phyloP scores from a whole-genome alignment of 306 rosid species.

The Gynostemma pentaphyllum region DNA sequence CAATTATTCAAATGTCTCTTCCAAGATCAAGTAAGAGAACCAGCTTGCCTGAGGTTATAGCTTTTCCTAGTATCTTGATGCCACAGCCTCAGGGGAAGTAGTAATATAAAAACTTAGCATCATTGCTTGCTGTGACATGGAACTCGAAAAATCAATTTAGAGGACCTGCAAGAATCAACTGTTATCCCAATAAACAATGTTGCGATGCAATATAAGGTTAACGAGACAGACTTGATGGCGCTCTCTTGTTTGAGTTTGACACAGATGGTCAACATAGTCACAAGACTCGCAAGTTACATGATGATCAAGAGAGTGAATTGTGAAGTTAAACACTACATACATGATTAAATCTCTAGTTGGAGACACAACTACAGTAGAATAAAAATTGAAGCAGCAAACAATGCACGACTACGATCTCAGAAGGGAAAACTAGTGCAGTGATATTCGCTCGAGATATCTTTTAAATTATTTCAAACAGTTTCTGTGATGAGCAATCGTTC shows the following conservation, averaged over 20 bases:
- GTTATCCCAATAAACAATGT: not conserved
- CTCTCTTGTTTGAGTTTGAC: not conserved
- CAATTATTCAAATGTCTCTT: not conserved
- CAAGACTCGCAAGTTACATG: not conserved
- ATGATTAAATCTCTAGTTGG: not conserved
- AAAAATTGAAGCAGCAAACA: not conserved
- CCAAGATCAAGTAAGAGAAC: not conserved
- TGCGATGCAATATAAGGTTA: too few relatives aligned
- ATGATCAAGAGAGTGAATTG: not conserved
- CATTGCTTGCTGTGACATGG: not conserved
- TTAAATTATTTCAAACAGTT: not conserved
- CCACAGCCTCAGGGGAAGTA: not conserved
- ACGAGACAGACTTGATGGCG: too few relatives aligned
- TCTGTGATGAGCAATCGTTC: conserved; percentile 8
- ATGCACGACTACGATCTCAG: conserved; percentile 2
- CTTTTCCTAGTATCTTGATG: not conserved
- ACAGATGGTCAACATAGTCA: not conserved
- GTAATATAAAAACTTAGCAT: not conserved
- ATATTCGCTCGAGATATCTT: not conserved
- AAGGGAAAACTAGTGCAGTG: not conserved
- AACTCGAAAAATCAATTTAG: not conserved
- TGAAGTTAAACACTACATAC: not conserved
- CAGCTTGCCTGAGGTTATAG: not conserved
- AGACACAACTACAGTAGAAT: not conserved
- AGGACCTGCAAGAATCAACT: not conserved